A percentile compares a stretch with the other conserved stretches of the same genome.
These are phyloP conservation scores for Schwanniomyces vanrijiae DNA, from an alignment of 805 yeast species.

Conservation along the genomic window DNA sequence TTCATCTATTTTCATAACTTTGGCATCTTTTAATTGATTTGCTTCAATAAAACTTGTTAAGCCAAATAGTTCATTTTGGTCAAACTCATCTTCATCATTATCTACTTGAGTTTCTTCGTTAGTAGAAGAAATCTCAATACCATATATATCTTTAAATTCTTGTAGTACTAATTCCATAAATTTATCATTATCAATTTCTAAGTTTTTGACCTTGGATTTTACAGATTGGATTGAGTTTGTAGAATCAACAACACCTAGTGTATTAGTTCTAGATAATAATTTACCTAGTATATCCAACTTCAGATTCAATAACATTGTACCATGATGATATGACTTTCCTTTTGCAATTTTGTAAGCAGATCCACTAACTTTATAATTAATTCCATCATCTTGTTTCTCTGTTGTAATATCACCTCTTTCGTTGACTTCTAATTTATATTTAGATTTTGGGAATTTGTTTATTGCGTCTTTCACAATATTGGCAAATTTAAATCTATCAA, in stretches of 20 bases:
- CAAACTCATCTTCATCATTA: slow-evolving; percentile 16
- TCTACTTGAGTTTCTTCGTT: not conserved
- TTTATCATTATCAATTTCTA: slow-evolving; percentile 44
- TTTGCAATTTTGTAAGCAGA: slow-evolving; percentile 86
- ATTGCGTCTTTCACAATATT: slow-evolving; percentile 38
- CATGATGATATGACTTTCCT: slow-evolving; percentile 90
- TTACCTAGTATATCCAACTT: slow-evolving; percentile 57
- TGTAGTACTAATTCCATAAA: slow-evolving; percentile 46
- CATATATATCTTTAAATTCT: slow-evolving; percentile 40
- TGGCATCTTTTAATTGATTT: slow-evolving; percentile 9
- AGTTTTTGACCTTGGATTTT: slow-evolving; percentile 73
- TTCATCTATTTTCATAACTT: slow-evolving; percentile 20
- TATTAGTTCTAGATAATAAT: slow-evolving; percentile 52
- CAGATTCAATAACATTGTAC: slow-evolving; percentile 84
- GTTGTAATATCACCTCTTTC: slow-evolving; percentile 79
- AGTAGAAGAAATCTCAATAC: slow-evolving; percentile 5
- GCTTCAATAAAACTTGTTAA: slow-evolving; percentile 29
- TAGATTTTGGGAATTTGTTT: slow-evolving; percentile 14
- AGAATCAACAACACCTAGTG: slow-evolving; percentile 43
- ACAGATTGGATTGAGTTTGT: slow-evolving; percentile 71
- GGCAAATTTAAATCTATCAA: slow-evolving; percentile 59
- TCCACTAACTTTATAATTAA: slow-evolving; percentile 72
- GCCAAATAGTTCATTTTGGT: slow-evolving; percentile 34
- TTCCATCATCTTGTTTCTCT: slow-evolving; percentile 17
- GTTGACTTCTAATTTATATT: slow-evolving; percentile 49